These are phyloP conservation scores for Aspergillus incahuasiensis DNA, from an alignment of 495 filamentous ascomycete species.

Conservation along the genomic window DNA sequence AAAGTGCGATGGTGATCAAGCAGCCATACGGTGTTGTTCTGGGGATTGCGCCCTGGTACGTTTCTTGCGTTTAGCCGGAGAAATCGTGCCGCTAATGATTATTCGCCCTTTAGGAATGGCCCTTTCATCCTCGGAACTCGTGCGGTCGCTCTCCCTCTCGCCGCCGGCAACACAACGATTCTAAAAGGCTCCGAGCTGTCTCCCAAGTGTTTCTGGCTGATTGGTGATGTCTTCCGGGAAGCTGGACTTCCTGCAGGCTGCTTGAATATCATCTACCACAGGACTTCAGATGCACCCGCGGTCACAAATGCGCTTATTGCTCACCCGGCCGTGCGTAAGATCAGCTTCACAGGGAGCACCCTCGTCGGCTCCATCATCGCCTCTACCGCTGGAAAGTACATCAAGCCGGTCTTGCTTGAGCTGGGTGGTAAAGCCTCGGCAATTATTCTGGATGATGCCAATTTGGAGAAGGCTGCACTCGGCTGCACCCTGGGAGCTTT, in stretches of 20 bases:
- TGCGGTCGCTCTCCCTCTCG: conserved; percentile 69
- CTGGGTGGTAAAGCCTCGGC: conserved; percentile 59
- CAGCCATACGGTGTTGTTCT: conserved; percentile 81
- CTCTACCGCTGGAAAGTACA: conserved; percentile 46
- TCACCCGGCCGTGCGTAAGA: conserved; percentile 53
- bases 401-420: conserved; percentile 60
- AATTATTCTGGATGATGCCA: conserved; percentile 55
- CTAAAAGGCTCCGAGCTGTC: conserved; percentile 75
- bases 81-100: too few species aligned
- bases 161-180: conserved; percentile 72
- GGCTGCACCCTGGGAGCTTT: conserved; percentile 50
- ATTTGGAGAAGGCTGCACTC: conserved; percentile 51
- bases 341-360: conserved; percentile 61
- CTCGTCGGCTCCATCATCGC: conserved; percentile 53
- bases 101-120: conserved; percentile 55
- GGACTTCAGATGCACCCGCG: conserved; percentile 45
- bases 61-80: not conserved
- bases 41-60: conserved; percentile 79
- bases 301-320: conserved; percentile 55
- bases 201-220: conserved; percentile 68
- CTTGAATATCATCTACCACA: conserved; percentile 53
- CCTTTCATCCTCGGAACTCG: conserved; percentile 63
- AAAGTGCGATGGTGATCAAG: conserved; percentile 65
- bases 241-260: conserved; percentile 64
- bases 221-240: conserved; percentile 64